A percentile compares a stretch with the other conserved stretches of the same genome.
phyloP scores from a whole-genome alignment of 2,329 filamentous ascomycete species.

The Beauveria caledonica region DNA sequence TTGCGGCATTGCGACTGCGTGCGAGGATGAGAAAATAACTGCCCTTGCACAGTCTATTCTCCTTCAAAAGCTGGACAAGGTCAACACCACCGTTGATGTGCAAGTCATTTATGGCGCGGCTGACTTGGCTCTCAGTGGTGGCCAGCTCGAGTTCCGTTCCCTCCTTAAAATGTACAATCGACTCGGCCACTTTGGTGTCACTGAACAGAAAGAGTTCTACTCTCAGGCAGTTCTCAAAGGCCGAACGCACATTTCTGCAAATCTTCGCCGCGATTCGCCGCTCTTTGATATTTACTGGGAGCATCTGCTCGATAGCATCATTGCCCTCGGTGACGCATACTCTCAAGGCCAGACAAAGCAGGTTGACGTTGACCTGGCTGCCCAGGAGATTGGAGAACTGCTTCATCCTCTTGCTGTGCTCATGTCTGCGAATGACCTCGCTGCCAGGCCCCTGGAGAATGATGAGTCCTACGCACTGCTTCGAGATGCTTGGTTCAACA shows the following conservation, averaged over 20 bases:
- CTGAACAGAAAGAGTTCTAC: constrained; percentile 58
- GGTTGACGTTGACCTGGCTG: constrained; percentile 72
- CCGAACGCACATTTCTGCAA: constrained; percentile 67
- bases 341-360: constrained; percentile 66
- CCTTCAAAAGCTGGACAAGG: constrained; percentile 86
- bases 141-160: constrained; percentile 73
- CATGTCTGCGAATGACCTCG: constrained; percentile 58
- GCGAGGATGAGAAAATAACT: constrained; percentile 83
- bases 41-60: constrained; percentile 92
- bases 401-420: constrained; percentile 81
- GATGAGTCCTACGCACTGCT: constrained; percentile 67
- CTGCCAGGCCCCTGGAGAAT: constrained; percentile 40
- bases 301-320: constrained; percentile 75
- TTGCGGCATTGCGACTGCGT: constrained; percentile 75
- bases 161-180: constrained; percentile 77
- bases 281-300: constrained; percentile 78
- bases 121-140: constrained; percentile 66
- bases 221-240: constrained; percentile 73
- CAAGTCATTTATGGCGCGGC: constrained; percentile 80
- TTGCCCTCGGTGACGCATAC: constrained; percentile 82
- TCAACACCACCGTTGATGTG: constrained; percentile 71
- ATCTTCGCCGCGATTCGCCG: constrained; percentile 58
- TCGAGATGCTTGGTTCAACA: constrained; percentile 96
- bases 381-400: constrained; percentile 79
- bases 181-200: constrained; percentile 63